A percentile compares a stretch with the other conserved stretches of the same genome.
These are phyloP conservation scores for Mortierella alpina DNA, from an alignment of 192 early-diverging fungal species.

Conservation along the genomic window DNA sequence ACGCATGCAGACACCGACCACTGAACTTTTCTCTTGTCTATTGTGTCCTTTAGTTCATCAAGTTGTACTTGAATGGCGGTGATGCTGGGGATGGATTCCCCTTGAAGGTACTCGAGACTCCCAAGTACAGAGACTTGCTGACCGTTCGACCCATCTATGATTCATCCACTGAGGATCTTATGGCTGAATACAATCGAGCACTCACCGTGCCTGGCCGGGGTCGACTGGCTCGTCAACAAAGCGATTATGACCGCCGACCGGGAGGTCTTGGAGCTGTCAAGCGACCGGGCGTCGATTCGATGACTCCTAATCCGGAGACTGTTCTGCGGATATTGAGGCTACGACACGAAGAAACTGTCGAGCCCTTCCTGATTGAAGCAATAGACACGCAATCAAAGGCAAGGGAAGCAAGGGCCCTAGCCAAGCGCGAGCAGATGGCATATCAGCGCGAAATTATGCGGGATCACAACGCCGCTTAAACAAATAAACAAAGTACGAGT, in stretches of 20 bases:
- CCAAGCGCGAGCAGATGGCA: conserved; percentile 40
- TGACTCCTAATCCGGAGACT: conserved; percentile 60
- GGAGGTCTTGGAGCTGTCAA: conserved; percentile 7
- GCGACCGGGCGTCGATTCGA: conserved; percentile 14
- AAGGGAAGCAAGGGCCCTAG: conserved; percentile 31
- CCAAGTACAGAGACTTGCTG: conserved; percentile 74
- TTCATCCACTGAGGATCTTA: conserved; percentile 71
- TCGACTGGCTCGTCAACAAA: conserved; percentile 45
- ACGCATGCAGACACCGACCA: too few species aligned
- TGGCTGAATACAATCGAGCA: conserved; percentile 66
- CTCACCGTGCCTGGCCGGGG: conserved; percentile 37
- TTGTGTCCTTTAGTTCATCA: conserved; percentile 63
- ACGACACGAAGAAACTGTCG: conserved; percentile 56
- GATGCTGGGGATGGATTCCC: conserved; percentile 74
- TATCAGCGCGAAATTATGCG: conserved; percentile 34
- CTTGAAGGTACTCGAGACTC: conserved; percentile 67
- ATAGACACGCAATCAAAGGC: conserved; percentile 48
- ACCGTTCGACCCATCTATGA: conserved; percentile 75
- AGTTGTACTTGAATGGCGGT: conserved; percentile 79
- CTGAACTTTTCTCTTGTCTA: background rate
- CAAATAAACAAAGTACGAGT: too few species aligned
- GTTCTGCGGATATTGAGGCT: conserved; percentile 62
- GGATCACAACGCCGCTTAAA: background rate
- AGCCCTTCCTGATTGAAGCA: conserved; percentile 49
- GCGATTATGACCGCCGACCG: conserved; percentile 43